These are phyloP conservation scores for Eutrema salsugineum DNA, from an alignment of 441 rosid genomes.

Conservation along the genomic window DNA sequence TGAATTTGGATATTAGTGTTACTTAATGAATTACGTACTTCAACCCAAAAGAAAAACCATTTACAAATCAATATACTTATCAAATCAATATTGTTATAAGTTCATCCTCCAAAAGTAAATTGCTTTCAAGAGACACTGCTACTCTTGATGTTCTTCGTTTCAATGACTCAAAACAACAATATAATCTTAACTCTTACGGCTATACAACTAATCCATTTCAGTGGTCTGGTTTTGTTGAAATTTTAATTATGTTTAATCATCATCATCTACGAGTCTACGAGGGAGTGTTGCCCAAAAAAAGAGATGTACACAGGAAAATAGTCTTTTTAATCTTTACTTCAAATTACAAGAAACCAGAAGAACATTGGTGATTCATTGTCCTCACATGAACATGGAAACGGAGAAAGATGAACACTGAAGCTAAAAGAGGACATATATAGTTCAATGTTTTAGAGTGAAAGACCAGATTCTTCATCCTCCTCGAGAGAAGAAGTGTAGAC, in stretches of 20 bases:
- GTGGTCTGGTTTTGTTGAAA: no score
- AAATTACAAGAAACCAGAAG: slow-evolving; percentile 26
- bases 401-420: not conserved
- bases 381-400: slow-evolving; percentile 10
- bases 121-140: not conserved
- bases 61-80: no score
- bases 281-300: not conserved
- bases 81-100: not conserved
- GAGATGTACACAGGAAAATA: slow-evolving; percentile 17
- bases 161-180: no score
- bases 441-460: slow-evolving; percentile 56
- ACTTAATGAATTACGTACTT: no score
- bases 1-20: not conserved
- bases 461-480: slow-evolving; percentile 85
- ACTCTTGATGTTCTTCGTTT: no score
- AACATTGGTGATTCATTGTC: slow-evolving; percentile 20
- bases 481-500: slow-evolving; percentile 54
- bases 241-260: no score
- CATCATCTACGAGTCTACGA: no score
- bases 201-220: no score
- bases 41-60: no score
- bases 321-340: slow-evolving; percentile 17
- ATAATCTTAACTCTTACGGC: no score
- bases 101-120: no score
- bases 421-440: not conserved